Base-by-base conservation (phyloP, 2,329 filamentous ascomycete species). In the Pyricularia pennisetigena region DNA sequence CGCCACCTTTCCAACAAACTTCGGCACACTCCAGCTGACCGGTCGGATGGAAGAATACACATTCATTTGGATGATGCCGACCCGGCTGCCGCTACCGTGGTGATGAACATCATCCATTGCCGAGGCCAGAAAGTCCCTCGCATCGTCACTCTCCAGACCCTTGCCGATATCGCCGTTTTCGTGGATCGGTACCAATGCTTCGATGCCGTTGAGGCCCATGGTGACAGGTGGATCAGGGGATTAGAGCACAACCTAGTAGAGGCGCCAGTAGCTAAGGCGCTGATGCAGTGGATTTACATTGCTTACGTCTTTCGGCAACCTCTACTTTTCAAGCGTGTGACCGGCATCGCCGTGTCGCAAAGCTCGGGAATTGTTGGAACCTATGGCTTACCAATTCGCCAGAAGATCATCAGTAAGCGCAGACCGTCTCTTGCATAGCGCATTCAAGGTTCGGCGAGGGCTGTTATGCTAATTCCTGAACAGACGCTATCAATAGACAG, bases 81-180 rank as follows among this genome's bases (percentile, higher is more conserved):
- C 67, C 71, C 74, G 4, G 79, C 81, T 0, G 75, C 83, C 4
- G 72, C 77, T 9, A 77, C 79, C 23, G 68, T 83, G 0, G 68
- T 83, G 8, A 73, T 84, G 65, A 78, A 82, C 69, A 79, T 81
- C n/a, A 73, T 85, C 10, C 82, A 85, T 72, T 75, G 78, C 65
- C 77, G 77, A 3, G 77, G 75, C 16, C 70, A 74, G n/a, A 75
- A 78, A 61, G 76, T 84, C 16, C 80, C 81, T 0, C 73, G 72
- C 57, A 65, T 69, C 0, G 69, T 83, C 0, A 73, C 71, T 41
- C 72, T 83, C 5, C 78, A 82, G n/a, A 73, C 76, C 10, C 74
- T 85, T 12, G 77, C 77, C n/a, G 78, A 80, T 68, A 74, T 84
- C 5, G 80, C 80, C 4, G 74, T 79, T 2, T 74, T 84, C 20